Conservation (phyloP, 2,329 filamentous ascomycete genomes). For the Orbilia quercus region DNA sequence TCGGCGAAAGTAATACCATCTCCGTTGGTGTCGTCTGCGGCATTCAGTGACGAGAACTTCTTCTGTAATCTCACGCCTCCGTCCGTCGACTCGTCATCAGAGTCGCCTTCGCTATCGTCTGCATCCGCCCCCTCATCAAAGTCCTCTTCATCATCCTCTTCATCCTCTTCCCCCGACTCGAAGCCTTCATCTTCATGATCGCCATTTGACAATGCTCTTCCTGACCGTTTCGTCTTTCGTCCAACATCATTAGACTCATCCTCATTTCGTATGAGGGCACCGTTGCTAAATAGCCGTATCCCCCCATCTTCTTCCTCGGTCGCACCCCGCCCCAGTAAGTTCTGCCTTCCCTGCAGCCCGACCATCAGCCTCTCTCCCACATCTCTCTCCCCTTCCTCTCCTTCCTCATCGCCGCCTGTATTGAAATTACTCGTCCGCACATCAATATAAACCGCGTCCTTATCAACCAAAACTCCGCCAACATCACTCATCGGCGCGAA, state of each 20-base stretch:
- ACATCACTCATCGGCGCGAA: conserved; percentile 99
- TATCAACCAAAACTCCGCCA: conserved; percentile 93
- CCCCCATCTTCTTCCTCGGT: conserved; percentile 70
- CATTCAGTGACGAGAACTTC: conserved; percentile 63
- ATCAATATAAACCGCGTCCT: conserved; percentile 93
- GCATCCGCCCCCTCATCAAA: conserved; percentile 69
- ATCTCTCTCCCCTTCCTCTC: conserved; percentile 77
- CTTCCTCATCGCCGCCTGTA: conserved; percentile 66
- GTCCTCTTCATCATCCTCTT: conserved; percentile 71
- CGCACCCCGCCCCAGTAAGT: conserved; percentile 78
- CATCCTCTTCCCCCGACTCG: conserved; percentile 63
- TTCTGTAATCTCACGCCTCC: conserved; percentile 62
- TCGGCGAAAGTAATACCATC: conserved; percentile 89
- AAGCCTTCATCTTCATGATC: conserved; percentile 65
- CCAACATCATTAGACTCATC: conserved; percentile 70
- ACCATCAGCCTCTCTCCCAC: conserved; percentile 95
- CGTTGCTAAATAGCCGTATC: conserved; percentile 85
- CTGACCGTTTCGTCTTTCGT: conserved; percentile 70
- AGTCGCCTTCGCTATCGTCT: conserved; percentile 69
- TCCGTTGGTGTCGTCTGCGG: conserved; percentile 65
- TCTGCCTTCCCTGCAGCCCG: conserved; percentile 83
- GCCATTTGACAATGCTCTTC: conserved; percentile 69
- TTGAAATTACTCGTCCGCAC: conserved; percentile 77
- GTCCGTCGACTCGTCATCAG: conserved; percentile 63
- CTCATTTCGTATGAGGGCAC: conserved; percentile 73